Conservation (phyloP, 208 protist species). For the Paratrypanosoma confusum region DNA sequence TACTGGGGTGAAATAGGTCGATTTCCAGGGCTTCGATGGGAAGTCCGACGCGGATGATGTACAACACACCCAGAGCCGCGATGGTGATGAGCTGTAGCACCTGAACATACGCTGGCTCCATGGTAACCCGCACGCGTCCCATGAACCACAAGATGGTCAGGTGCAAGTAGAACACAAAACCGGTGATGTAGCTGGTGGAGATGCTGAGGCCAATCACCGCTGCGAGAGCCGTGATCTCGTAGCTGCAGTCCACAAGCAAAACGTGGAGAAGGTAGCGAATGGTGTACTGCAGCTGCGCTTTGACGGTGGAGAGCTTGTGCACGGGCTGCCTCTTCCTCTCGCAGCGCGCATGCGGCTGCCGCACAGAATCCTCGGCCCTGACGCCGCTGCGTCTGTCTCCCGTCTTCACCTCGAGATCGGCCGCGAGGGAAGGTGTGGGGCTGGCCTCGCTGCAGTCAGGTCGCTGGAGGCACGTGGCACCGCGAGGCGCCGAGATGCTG, state of each 20-base stretch:
- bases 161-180: slow-evolving; percentile 6
- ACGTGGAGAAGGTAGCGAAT: slow-evolving; percentile 1
- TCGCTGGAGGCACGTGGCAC: too few species aligned
- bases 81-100: slow-evolving; percentile 1
- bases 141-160: slow-evolving; percentile 4
- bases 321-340: too few species aligned
- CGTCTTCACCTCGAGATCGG: too few species aligned
- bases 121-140: slow-evolving; percentile 9
- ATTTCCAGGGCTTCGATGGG: background rate
- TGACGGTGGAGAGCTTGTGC: too few species aligned
- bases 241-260: slow-evolving; percentile 7
- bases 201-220: slow-evolving; percentile 6
- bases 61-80: background rate
- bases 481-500: too few species aligned
- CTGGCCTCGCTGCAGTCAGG: too few species aligned
- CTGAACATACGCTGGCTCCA: background rate
- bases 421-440: too few species aligned
- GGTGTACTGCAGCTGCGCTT: too few species aligned
- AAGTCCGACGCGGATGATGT: slow-evolving; percentile 13
- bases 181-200: slow-evolving; percentile 5
- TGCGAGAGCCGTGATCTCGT: slow-evolving; percentile 9
- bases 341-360: too few species aligned
- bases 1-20: slow-evolving; percentile 4
- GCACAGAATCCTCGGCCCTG: too few species aligned
- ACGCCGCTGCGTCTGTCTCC: too few species aligned